Evolutionary conservation across 23 red algal genomes (phyloP), one percentile per base, ranked within the genome.

Genomic region (Gracilaria gracilis): DNA sequence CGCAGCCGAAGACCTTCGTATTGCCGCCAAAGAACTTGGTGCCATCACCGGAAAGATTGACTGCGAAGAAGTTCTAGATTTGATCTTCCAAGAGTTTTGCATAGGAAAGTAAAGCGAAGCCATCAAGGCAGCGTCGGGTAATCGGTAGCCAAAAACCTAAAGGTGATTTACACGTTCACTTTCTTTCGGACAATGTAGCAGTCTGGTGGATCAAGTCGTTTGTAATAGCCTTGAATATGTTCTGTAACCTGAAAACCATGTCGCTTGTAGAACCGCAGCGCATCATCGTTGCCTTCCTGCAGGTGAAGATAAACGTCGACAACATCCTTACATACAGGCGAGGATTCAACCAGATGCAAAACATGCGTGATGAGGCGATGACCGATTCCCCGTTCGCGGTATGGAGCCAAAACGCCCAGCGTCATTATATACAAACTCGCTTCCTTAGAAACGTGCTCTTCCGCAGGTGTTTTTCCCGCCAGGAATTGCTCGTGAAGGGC

Each of bases 31-130:
- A 32, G 96, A 89, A 59, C 47, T 98, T 21, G 96, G 91, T 2
- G 80, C 82, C 50, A 93, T 98, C 1, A 98, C 96, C 2, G 96
- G 96, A 57, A 71, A 64, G 28, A 90, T 98, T 64, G 81, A 91
- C 61, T 62, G 67, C 37, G 96, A 98, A 71, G 90, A 98, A 73
- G 92, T 98, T 53, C 76, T 98, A 38, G 96, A 98, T 81, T 59
- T 98, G n/a, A 88, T 98, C 64, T 98, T 98, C 82, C 75, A 82
- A 50, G 91, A 94, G 23, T 98, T 98, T 81, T 98, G 96, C 79
- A 95, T 98, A 42, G 96, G 96, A 46, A 98, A 98, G 69, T 98
- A 61, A 87, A 71, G 53, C 40, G 17, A 16, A 55, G 42, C 72
- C 16, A 20, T 4, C 42, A 46, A 46, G 11, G 42, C 11, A 46